Conservation (phyloP, 2,329 filamentous ascomycete species). For the Xylariaceae sp. region DNA sequence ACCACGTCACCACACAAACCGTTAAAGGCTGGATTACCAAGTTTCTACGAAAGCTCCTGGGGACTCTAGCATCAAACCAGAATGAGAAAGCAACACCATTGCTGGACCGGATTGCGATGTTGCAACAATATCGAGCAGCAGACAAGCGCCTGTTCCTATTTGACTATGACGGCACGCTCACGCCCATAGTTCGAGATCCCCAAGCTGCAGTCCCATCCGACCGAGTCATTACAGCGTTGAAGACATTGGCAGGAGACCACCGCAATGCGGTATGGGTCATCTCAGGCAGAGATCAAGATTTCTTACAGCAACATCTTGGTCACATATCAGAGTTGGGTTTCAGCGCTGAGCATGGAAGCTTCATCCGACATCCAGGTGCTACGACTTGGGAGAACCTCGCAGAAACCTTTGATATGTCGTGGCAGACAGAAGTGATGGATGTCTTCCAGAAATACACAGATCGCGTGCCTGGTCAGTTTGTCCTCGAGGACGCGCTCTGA, state of each 20-base stretch:
- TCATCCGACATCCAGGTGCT: slow-evolving; percentile 75
- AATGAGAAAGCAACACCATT: slow-evolving; percentile 74
- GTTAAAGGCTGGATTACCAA: slow-evolving; percentile 82
- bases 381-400: slow-evolving; percentile 86
- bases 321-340: slow-evolving; percentile 86
- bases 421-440: slow-evolving; percentile 81
- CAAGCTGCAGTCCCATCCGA: slow-evolving; percentile 84
- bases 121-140: slow-evolving; percentile 70
- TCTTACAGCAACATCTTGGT: slow-evolving; percentile 87
- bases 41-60: slow-evolving; percentile 74
- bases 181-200: slow-evolving; percentile 90
- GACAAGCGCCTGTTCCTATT: slow-evolving; percentile 92
- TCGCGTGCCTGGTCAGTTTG: slow-evolving; percentile 66
- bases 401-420: slow-evolving; percentile 82
- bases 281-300: slow-evolving; percentile 87
- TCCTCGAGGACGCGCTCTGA: background rate
- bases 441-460: slow-evolving; percentile 88
- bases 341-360: slow-evolving; percentile 94
- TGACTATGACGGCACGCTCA: slow-evolving; percentile 96
- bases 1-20: slow-evolving; percentile 79
- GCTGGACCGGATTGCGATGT: slow-evolving; percentile 69
- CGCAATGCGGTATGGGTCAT: slow-evolving; percentile 97
- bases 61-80: slow-evolving; percentile 73
- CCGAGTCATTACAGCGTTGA: slow-evolving; percentile 74
- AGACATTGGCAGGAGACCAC: slow-evolving; percentile 72